Base-by-base conservation (phyloP, 495 filamentous ascomycete genomes). In the Penicillium bialowiezense region DNA sequence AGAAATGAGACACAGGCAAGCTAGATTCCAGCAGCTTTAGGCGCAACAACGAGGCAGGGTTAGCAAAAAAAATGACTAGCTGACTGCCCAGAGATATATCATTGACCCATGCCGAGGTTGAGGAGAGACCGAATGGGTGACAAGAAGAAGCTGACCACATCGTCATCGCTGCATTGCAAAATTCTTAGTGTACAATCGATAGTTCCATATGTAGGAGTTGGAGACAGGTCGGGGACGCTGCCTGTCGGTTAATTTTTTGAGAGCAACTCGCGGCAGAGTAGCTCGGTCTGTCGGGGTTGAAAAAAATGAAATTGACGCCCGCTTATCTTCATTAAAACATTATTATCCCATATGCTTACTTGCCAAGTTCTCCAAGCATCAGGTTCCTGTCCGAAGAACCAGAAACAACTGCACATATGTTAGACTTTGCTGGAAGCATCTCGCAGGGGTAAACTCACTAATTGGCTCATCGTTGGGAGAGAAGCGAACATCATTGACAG, bases 401-500 rank as follows among this genome's bases (percentile, higher is more conserved):
- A 39, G 90, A 91, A 32, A 95, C 77, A 65, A 95, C 90, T 92
- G 54, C n/a, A 39, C 53, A 71, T 23, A 32, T 4, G 40, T 61
- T 58, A 55, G 54, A 17, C 15, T 45, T 12, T 24, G n/a, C 5
- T 26, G 18, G 21, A 12, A 45, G 18, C 3, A 4, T 26, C 4
- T 26, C 8, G 9, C 19, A 19, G 41, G 5, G 20, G 48, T 14
- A 17, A 12, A 87, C 92, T 83, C 77, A 97, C 92, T 84, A 40
- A 97, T 86, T 35, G 91, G 89, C 53, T 95, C 91, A 34, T 83
- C 82, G 35, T 74, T 73, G 2, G 93, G 90, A 28, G 88, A 87
- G 62, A 99, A 92, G 55, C 90, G 84, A 44, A 92, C 91, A 64
- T 92, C 91, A 60, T 97, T 98, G 35, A 98, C 95, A 1, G 90